Percentiles rank a stretch among this genome's conserved stretches.
Evolutionary conservation across 2,329 filamentous ascomycete species (phyloP).

Genomic region (Plectosphaerella plurivora): DNA sequence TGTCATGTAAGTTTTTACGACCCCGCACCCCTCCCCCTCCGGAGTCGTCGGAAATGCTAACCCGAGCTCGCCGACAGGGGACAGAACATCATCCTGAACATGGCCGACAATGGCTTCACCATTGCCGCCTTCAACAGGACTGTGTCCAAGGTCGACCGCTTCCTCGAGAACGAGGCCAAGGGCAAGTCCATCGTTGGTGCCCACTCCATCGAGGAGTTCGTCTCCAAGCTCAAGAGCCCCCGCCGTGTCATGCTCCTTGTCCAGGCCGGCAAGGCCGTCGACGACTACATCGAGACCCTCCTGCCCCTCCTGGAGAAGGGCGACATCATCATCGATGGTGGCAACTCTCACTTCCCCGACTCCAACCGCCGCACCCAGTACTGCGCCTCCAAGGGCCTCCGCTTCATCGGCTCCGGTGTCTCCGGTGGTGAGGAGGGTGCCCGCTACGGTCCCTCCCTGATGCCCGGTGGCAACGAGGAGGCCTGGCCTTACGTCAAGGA

Average conservation of each 20-base stretch:
- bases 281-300: slow-evolving; percentile 97
- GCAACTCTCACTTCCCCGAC: slow-evolving; percentile 99
- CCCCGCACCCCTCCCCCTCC: not conserved
- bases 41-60: slow-evolving; percentile 10
- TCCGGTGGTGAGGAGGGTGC: slow-evolving; percentile 99
- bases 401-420: slow-evolving; percentile 94
- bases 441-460: slow-evolving; percentile 92
- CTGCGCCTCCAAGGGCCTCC: slow-evolving; percentile 79
- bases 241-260: slow-evolving; percentile 98
- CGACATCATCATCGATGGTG: slow-evolving; percentile 99
- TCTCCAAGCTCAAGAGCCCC: slow-evolving; percentile 93
- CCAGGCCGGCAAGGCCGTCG: slow-evolving; percentile 95
- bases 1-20: slow-evolving; percentile 66
- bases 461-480: slow-evolving; percentile 98
- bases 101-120: slow-evolving; percentile 89
- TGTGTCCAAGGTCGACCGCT: slow-evolving; percentile 94
- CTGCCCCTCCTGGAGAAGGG: slow-evolving; percentile 77
- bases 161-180: slow-evolving; percentile 88
- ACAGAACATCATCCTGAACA: slow-evolving; percentile 87
- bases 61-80: slow-evolving; percentile 38
- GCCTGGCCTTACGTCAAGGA: slow-evolving; percentile 99
- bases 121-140: slow-evolving; percentile 99
- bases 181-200: slow-evolving; percentile 95
- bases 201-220: slow-evolving; percentile 90
- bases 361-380: slow-evolving; percentile 96